Percentiles rank a stretch among this genome's conserved stretches.
These are phyloP conservation scores for Nakazawaea ambrosiae DNA, from an alignment of 805 yeast species.

Conservation along the genomic window DNA sequence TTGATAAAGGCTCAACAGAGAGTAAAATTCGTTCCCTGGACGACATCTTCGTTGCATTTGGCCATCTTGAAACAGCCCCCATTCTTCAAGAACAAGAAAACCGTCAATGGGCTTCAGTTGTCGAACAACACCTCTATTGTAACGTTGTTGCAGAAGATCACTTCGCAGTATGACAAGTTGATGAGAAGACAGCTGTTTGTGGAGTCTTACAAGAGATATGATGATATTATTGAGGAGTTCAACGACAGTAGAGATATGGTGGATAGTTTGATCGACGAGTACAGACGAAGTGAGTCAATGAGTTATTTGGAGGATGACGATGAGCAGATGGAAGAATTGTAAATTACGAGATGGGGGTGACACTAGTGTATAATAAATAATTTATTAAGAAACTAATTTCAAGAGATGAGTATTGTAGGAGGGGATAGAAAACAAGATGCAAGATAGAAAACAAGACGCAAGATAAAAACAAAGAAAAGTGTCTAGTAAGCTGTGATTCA, in stretches of 20 bases:
- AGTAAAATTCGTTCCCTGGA: slow-evolving; percentile 79
- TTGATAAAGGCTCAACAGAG: slow-evolving; percentile 56
- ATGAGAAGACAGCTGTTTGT: slow-evolving; percentile 78
- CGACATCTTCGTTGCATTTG: slow-evolving; percentile 70
- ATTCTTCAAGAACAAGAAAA: slow-evolving; percentile 27
- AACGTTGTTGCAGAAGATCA: slow-evolving; percentile 55
- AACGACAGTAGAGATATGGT: slow-evolving; percentile 42
- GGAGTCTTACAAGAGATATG: slow-evolving; percentile 57
- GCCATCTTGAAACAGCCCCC: slow-evolving; percentile 74
- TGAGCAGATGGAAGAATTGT: slow-evolving; percentile 12
- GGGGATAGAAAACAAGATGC: too few species aligned
- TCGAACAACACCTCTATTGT: slow-evolving; percentile 77
- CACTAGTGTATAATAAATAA: background rate
- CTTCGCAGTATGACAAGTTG: slow-evolving; percentile 73
- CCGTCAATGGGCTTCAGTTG: slow-evolving; percentile 74
- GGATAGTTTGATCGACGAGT: slow-evolving; percentile 38
- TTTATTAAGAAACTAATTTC: too few species aligned
- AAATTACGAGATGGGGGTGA: slow-evolving; percentile 10
- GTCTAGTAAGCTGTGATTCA: too few species aligned
- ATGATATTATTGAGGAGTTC: slow-evolving; percentile 43
- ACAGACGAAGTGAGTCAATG: slow-evolving; percentile 31
- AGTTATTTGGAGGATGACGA: slow-evolving; percentile 42
- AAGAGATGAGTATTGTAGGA: too few species aligned
- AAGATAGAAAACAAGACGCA: too few species aligned
- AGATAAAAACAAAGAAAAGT: too few species aligned